Base-by-base conservation (phyloP, 2,329 filamentous ascomycete species). In the Stemphylium vesicarium region DNA sequence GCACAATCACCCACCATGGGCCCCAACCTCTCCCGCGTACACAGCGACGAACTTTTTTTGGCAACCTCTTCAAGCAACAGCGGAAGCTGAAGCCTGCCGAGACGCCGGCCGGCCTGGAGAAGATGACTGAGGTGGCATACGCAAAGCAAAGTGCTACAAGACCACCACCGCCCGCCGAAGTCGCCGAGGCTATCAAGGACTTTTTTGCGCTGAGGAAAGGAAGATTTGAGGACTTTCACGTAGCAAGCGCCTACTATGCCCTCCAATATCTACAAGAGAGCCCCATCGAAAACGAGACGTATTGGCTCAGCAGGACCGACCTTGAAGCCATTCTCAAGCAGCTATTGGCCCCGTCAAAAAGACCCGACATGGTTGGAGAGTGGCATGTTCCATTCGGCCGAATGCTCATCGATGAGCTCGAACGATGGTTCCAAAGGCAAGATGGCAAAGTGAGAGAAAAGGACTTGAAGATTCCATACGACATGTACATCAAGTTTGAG, bases 101-200 rank as follows among this genome's bases (percentile, higher is more conserved):
- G 64, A 79, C 87, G 56, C 89, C 87, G 66, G 89, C 85, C 0
- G 92, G 92, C 48, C 84, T 92, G 67, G 85, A 86, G 60, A 84
- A 83, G 13, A 85, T 96, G 78, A 83, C 90, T 65, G 84, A 90
- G 54, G 84, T 91, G 72, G 80, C 84, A 47, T 84, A 85, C 62
- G 84, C 85, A 56, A 78, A 88, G 62, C 81, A 84, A 46, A 83
- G 90, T 51, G 82, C 84, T 46, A 80, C 87, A 32, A 84, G 91
- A 31, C 83, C 85, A 9, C 92, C 91, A 13, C 75, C 84, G 0
- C 78, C 81, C 3, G 73, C 81, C n/a, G 85, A 90, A 31, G 78
- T 96, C 2, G 75, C 85, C 0, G 79, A 83, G 32, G 90, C 89
- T 0, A 64, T 76, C 50, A 59, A 53, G 35, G 62, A 57, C 26